A percentile compares a stretch with the other conserved stretches of the same genome.
These are phyloP conservation scores for Fusarium robinianum DNA, from an alignment of 2,329 filamentous ascomycete species.

Conservation along the genomic window DNA sequence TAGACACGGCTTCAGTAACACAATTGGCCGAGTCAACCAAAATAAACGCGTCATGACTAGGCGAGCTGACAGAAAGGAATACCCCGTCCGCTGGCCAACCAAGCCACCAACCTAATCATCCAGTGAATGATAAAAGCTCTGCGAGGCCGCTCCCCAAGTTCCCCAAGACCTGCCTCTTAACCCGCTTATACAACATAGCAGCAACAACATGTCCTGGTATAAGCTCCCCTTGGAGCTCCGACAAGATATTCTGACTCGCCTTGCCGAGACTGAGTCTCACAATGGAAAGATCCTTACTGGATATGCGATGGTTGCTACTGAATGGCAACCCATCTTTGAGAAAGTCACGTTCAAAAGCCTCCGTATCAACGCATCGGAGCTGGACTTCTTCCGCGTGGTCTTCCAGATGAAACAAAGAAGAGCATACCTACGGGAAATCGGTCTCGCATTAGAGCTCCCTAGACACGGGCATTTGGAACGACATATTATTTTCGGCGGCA, in stretches of 20 bases:
- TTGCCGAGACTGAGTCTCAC: background rate
- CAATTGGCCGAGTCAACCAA: too few relatives aligned
- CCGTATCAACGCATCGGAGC: background rate
- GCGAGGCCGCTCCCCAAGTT: too few relatives aligned
- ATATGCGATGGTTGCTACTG: background rate
- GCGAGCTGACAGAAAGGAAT: too few relatives aligned
- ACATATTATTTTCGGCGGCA: background rate
- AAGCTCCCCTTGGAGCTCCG: background rate
- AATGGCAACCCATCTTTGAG: constrained; percentile 10
- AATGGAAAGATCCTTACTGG: background rate
- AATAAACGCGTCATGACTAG: too few relatives aligned
- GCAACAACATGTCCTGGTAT: background rate
- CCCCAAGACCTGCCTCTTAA: too few relatives aligned
- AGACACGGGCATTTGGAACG: background rate
- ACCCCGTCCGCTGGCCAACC: too few relatives aligned
- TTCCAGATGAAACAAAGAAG: background rate
- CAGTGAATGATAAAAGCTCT: too few relatives aligned
- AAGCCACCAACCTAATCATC: too few relatives aligned
- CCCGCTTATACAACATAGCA: too few relatives aligned
- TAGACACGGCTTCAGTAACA: too few relatives aligned
- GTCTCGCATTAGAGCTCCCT: background rate
- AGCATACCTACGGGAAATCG: constrained; percentile 1
- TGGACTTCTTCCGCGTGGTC: background rate
- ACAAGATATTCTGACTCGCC: background rate
- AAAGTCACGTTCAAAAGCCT: background rate